A percentile compares a stretch with the other conserved stretches of the same genome.
Evolutionary conservation across 1,284 basidiomycete species (phyloP).

Genomic region (Cryptococcus wingfieldii): DNA sequence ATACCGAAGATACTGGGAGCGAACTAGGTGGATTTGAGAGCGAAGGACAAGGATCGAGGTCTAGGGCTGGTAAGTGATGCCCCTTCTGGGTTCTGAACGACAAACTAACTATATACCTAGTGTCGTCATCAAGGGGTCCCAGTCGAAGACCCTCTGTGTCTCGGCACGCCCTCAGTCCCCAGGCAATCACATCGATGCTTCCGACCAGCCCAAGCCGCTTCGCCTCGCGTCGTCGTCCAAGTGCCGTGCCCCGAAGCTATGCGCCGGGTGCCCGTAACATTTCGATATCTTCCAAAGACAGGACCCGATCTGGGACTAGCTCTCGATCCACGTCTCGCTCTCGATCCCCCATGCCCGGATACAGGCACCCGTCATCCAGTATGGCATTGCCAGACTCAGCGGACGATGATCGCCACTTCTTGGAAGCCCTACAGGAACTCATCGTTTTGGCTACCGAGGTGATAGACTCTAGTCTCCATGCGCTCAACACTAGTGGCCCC

Average conservation of each 20-base stretch:
- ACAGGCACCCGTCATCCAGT: slow-evolving; percentile 54
- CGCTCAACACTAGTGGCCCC: slow-evolving; percentile 71
- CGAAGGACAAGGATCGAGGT: slow-evolving; percentile 14
- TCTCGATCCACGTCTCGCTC: slow-evolving; percentile 96
- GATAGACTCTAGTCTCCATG: slow-evolving; percentile 78
- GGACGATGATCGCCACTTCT: slow-evolving; percentile 51
- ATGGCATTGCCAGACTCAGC: slow-evolving; percentile 42
- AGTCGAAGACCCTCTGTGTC: slow-evolving; percentile 41
- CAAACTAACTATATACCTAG: neutral
- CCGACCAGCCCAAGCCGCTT: slow-evolving; percentile 35
- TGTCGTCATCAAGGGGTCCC: slow-evolving; percentile 28
- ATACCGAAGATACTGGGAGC: slow-evolving; percentile 38
- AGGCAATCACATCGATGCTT: slow-evolving; percentile 23
- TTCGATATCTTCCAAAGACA: slow-evolving; percentile 62
- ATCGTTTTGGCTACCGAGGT: slow-evolving; percentile 94
- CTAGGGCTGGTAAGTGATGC: slow-evolving; percentile 22
- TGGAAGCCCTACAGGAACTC: slow-evolving; percentile 88
- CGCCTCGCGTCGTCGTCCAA: slow-evolving; percentile 29
- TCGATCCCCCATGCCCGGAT: slow-evolving; percentile 82
- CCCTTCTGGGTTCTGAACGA: neutral
- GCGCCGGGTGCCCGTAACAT: slow-evolving; percentile 62
- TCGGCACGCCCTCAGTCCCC: slow-evolving; percentile 30
- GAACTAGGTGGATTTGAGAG: slow-evolving; percentile 21
- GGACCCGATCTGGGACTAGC: slow-evolving; percentile 62
- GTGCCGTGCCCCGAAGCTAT: slow-evolving; percentile 29